phyloP scores from a whole-genome alignment of 306 rosid genomes.

The Quercus agrifolia region DNA sequence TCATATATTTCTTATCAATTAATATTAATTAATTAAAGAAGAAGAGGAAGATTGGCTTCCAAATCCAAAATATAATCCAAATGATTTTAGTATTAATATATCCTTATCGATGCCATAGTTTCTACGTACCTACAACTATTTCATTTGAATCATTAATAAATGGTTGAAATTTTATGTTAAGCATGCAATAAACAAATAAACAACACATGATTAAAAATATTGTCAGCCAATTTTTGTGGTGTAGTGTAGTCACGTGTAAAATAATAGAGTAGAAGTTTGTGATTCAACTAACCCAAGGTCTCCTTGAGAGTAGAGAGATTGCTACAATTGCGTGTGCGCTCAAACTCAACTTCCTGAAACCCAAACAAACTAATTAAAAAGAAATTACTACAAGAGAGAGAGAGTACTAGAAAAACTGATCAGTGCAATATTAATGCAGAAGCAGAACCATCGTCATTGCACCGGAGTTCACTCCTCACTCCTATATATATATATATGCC shows the following conservation, averaged over 20 bases:
- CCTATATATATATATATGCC: too few relatives aligned
- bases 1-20: too few relatives aligned
- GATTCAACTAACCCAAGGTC: constrained; percentile 41
- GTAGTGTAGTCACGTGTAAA: background rate
- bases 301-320: constrained; percentile 27
- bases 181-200: background rate
- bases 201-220: background rate
- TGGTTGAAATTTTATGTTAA: background rate
- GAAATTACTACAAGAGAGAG: background rate
- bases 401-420: background rate
- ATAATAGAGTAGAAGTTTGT: constrained; percentile 23
- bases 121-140: too few relatives aligned
- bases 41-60: too few relatives aligned
- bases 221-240: background rate
- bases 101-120: too few relatives aligned
- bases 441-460: too few relatives aligned
- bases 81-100: too few relatives aligned
- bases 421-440: background rate
- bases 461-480: too few relatives aligned
- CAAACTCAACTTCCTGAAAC: background rate
- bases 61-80: too few relatives aligned
- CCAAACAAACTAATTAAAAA: background rate
- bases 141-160: background rate
- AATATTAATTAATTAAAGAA: too few relatives aligned
- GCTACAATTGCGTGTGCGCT: constrained; percentile 5